phyloP scores from a whole-genome alignment of 2,329 filamentous ascomycete species.

The Cladorrhinum sp. region DNA sequence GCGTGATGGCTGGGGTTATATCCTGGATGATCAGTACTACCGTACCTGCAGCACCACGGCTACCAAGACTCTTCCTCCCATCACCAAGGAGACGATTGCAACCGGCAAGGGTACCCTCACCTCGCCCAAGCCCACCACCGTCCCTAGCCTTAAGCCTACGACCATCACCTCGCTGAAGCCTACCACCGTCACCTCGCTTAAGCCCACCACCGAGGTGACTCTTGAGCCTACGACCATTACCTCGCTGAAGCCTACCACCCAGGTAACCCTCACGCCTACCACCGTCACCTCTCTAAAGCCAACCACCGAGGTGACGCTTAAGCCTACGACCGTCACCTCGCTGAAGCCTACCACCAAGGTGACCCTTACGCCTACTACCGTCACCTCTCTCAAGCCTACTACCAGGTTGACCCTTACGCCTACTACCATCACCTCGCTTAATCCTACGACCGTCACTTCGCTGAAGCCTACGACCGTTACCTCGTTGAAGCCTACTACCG shows the following conservation, averaged over 20 bases:
- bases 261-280: neutral
- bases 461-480: neutral
- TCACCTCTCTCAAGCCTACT: neutral
- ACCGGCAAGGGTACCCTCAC: neutral
- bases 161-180: neutral
- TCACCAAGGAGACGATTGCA: neutral
- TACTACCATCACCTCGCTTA: neutral
- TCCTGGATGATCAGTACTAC: constrained; percentile 5
- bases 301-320: neutral
- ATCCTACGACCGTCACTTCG: no score
- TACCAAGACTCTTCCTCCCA: neutral
- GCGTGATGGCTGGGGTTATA: constrained; percentile 10
- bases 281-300: neutral
- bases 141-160: neutral
- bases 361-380: neutral
- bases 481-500: neutral
- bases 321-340: neutral
- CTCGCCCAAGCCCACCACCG: neutral
- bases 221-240: neutral
- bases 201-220: neutral
- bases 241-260: neutral
- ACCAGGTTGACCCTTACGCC: neutral
- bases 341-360: neutral
- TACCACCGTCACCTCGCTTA: neutral
- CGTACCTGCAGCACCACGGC: constrained; percentile 1